phyloP scores from a whole-genome alignment of 2,329 filamentous ascomycete genomes.

The Leptographium lundbergii region DNA sequence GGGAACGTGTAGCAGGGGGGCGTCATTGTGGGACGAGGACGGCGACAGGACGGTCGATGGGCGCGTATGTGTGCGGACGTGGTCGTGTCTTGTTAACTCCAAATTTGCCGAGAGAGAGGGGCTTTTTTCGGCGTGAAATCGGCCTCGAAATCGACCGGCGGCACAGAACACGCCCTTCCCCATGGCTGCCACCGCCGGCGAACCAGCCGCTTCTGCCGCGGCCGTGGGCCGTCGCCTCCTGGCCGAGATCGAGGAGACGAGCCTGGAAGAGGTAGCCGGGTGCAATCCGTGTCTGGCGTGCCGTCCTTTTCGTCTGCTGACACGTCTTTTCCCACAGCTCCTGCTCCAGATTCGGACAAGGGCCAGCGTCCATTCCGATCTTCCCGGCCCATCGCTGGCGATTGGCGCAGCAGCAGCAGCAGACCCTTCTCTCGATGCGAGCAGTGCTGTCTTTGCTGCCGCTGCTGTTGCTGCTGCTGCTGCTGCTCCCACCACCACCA shows the following conservation, averaged over 20 bases:
- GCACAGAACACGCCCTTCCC: background rate
- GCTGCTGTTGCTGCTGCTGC: background rate
- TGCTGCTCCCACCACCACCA: background rate
- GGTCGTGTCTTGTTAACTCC: background rate
- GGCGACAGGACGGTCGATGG: background rate
- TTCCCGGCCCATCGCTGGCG: background rate
- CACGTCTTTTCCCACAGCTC: conserved; percentile 4
- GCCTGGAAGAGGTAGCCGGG: conserved; percentile 47
- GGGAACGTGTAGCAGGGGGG: conserved; percentile 44
- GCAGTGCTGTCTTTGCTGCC: too few species aligned
- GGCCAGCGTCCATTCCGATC: background rate
- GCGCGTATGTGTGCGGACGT: background rate
- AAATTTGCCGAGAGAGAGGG: too few species aligned
- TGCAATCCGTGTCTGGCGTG: too few species aligned
- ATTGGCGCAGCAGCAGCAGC: too few species aligned
- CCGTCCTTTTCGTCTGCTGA: too few species aligned
- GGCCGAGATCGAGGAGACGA: conserved; percentile 42
- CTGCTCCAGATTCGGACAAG: conserved; percentile 4
- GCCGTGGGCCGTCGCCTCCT: conserved; percentile 36
- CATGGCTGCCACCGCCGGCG: background rate
- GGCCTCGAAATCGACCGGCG: too few species aligned
- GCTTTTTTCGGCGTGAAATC: too few species aligned
- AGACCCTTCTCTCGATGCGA: too few species aligned
- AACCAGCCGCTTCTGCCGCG: conserved; percentile 17
- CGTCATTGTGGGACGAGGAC: conserved; percentile 30